Conservation (phyloP, 1,139 yeast genomes). For the Protomyces macrosporus region DNA sequence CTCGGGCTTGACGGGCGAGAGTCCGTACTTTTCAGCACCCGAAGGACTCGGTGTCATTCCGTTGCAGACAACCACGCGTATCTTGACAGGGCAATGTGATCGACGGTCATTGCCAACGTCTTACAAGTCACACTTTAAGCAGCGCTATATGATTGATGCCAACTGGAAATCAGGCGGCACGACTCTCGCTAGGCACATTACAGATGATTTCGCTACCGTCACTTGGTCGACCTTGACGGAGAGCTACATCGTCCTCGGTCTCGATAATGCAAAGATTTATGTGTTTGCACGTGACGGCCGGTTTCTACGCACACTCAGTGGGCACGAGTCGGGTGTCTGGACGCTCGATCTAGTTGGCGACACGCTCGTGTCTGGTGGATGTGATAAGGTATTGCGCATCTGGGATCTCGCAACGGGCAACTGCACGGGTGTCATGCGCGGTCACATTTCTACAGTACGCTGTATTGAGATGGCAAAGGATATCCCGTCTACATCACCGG, state of each 20-base stretch:
- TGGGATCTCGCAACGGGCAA: constrained; percentile 76
- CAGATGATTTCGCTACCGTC: constrained; percentile 40
- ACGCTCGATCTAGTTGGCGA: constrained; percentile 81
- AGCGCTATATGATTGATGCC: constrained; percentile 42
- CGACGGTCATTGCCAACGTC: constrained; percentile 37
- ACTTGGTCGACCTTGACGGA: constrained; percentile 42
- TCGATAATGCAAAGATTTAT: constrained; percentile 44
- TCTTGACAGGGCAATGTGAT: constrained; percentile 1
- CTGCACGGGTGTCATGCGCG: constrained; percentile 84
- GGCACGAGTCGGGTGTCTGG: constrained; percentile 99
- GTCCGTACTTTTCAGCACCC: constrained; percentile 23
- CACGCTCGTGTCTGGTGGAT: constrained; percentile 80
- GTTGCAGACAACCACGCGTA: constrained; percentile 4
- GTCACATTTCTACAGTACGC: constrained; percentile 93
- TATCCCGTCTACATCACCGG: background rate
- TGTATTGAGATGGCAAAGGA: constrained; percentile 80
- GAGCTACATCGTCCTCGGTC: constrained; percentile 42
- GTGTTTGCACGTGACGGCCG: constrained; percentile 58
- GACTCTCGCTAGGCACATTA: constrained; percentile 42
- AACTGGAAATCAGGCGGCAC: constrained; percentile 45
- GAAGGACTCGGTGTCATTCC: constrained; percentile 20
- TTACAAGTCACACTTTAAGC: constrained; percentile 44
- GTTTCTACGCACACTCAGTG: constrained; percentile 49
- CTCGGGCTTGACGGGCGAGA: constrained; percentile 5
- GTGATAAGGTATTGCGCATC: constrained; percentile 83